These are phyloP conservation scores for Xylaria scruposa DNA, from an alignment of 495 filamentous ascomycete genomes.

Conservation along the genomic window DNA sequence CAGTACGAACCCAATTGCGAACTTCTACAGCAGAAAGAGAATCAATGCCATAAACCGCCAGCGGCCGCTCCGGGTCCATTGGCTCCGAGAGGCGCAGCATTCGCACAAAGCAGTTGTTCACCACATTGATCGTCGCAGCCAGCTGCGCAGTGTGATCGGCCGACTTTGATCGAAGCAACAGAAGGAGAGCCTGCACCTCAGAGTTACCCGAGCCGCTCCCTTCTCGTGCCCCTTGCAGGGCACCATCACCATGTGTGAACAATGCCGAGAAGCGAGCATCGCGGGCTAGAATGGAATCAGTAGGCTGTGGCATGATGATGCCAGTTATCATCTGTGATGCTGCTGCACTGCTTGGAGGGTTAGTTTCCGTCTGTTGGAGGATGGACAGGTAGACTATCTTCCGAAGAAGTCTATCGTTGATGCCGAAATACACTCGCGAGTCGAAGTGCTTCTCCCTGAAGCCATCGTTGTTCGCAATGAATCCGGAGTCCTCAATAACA, in stretches of 20 bases:
- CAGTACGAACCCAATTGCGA: constrained; percentile 39
- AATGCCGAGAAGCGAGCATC: constrained; percentile 4
- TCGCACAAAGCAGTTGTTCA: constrained; percentile 30
- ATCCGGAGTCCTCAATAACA: constrained; percentile 58
- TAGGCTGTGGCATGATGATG: background rate
- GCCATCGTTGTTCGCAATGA: constrained; percentile 43
- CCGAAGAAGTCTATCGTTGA: background rate
- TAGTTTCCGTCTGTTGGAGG: background rate
- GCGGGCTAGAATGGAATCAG: background rate
- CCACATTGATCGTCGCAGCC: background rate
- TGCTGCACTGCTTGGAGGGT: background rate
- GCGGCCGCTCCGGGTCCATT: constrained; percentile 48
- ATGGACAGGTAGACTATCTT: background rate
- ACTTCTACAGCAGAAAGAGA: constrained; percentile 57
- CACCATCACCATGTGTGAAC: background rate
- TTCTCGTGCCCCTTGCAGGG: background rate
- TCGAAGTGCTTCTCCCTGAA: constrained; percentile 6
- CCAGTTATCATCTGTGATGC: background rate
- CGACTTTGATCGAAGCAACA: background rate
- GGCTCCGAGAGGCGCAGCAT: constrained; percentile 48
- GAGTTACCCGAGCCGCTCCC: background rate
- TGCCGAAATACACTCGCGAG: background rate
- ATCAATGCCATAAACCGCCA: constrained; percentile 56
- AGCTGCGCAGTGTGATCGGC: background rate
- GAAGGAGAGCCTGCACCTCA: background rate